Evolutionary conservation across 768 basidiomycete genomes (phyloP).

Genomic region (Mycena filopes): DNA sequence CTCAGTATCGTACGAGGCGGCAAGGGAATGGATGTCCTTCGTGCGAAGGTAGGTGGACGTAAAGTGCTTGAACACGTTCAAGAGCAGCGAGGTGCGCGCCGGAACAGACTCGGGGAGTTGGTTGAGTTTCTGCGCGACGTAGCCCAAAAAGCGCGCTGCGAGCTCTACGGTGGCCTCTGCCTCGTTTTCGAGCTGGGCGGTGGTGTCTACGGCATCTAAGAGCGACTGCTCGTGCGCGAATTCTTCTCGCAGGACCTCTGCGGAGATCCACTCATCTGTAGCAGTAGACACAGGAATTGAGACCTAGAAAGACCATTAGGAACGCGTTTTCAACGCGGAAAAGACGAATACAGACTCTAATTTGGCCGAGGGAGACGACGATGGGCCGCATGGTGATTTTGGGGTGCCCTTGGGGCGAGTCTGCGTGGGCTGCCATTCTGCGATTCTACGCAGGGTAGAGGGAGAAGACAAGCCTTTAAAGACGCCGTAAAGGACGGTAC

Average conservation of each 20-base stretch:
- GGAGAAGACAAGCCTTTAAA: slow-evolving; percentile 13
- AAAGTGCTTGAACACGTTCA: slow-evolving; percentile 82
- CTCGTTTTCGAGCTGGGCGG: slow-evolving; percentile 61
- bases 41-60: slow-evolving; percentile 75
- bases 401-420: slow-evolving; percentile 14
- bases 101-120: slow-evolving; percentile 62
- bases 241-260: slow-evolving; percentile 91
- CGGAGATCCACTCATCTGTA: slow-evolving; percentile 88
- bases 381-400: slow-evolving; percentile 60
- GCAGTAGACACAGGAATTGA: slow-evolving; percentile 89
- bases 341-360: slow-evolving; percentile 56
- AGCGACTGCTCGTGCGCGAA: slow-evolving; percentile 75
- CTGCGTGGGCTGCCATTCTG: slow-evolving; percentile 16
- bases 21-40: slow-evolving; percentile 85
- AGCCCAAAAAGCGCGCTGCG: slow-evolving; percentile 83
- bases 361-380: slow-evolving; percentile 57
- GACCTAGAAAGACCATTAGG: slow-evolving; percentile 56
- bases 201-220: slow-evolving; percentile 65
- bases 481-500: background rate
- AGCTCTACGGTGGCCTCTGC: slow-evolving; percentile 81
- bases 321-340: slow-evolving; percentile 13
- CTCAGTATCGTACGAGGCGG: slow-evolving; percentile 78
- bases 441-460: slow-evolving; percentile 7
- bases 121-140: slow-evolving; percentile 72
- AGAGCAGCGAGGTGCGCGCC: slow-evolving; percentile 73